Base-by-base conservation (phyloP, 495 filamentous ascomycete genomes). In the Beverwykella pulmonaria region DNA sequence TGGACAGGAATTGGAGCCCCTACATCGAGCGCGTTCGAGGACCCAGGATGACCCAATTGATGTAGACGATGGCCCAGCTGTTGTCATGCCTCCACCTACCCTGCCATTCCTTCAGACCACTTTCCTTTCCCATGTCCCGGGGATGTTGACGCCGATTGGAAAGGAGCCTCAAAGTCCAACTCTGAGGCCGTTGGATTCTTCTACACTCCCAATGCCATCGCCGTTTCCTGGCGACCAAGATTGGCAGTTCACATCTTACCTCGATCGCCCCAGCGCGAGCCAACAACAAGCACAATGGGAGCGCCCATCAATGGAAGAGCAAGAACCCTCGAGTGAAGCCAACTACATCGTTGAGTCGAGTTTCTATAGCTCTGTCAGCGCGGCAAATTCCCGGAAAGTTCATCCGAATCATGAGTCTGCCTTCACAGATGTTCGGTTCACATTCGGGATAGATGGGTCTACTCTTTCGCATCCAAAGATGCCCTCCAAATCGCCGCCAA, bases 161-260 rank as follows among this genome's bases (percentile, higher is more conserved):
- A 29, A 55, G 53, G 55, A 67, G 49, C 69, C 69, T 10, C 47
- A 20, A 15, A 71, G 64, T 36, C 69, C 69, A 23, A 48, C 61
- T 5, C 39, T 71, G 19, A 39, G 58, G 22, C 69, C 69, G 1
- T 32, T 71, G 25, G 65, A 64, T 22, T 68, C 69, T 22, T 60
- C 69, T 46, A 71, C 69, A 1, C 57, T 71, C 7, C 65, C 69
- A n/a, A 48, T 75, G 44, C 75, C 73, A 30, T 77, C 75, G 19
- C 75, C 75, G 10, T 77, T 77, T 46, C 75, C 75, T 20, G 64
- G 70, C 9, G 68, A 71, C 8, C 41, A 44, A 3, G 68, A 65
- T n/a, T 32, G n/a, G 14, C 53, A 59, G n/a, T 15, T 29, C 14
- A 47, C 50, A 12, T 71, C 65, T 6, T 71, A 65, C 34, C 52